phyloP scores from a whole-genome alignment of 1,284 basidiomycete species.

The Peniophora sp. region DNA sequence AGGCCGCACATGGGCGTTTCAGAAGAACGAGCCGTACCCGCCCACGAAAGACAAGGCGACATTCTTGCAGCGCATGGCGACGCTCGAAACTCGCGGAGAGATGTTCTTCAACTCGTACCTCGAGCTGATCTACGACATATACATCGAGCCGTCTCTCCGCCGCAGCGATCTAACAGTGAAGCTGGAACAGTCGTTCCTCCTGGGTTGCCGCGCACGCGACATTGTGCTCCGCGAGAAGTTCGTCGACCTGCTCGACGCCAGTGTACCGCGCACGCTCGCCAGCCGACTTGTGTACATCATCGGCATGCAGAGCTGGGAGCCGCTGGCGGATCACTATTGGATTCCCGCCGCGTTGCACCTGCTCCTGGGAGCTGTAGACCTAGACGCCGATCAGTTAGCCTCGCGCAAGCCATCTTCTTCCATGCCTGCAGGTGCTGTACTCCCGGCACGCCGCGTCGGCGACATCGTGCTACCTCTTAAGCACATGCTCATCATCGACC shows the following conservation, averaged over 20 bases:
- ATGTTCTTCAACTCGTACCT: constrained; percentile 79
- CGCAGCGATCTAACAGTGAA: constrained; percentile 93
- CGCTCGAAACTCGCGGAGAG: constrained; percentile 77
- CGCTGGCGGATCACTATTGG: constrained; percentile 92
- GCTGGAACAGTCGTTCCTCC: constrained; percentile 88
- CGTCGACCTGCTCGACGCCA: constrained; percentile 86
- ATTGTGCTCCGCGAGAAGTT: constrained; percentile 78
- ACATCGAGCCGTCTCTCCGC: constrained; percentile 78
- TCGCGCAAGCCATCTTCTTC: constrained; percentile 25
- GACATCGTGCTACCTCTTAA: constrained; percentile 74
- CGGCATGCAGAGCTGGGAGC: constrained; percentile 95
- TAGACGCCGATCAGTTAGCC: constrained; percentile 39
- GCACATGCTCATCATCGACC: constrained; percentile 78
- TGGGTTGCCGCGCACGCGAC: constrained; percentile 87
- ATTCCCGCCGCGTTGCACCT: constrained; percentile 89
- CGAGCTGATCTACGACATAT: constrained; percentile 91
- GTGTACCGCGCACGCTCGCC: constrained; percentile 77
- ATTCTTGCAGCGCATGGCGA: constrained; percentile 85
- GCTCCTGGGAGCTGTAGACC: constrained; percentile 78
- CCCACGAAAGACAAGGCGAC: constrained; percentile 95
- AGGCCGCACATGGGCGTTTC: constrained; percentile 83
- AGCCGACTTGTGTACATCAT: constrained; percentile 87
- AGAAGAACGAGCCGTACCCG: constrained; percentile 78
- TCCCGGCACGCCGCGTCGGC: constrained; percentile 42
- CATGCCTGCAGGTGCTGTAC: constrained; percentile 19